phyloP scores from a whole-genome alignment of 2,329 filamentous ascomycete species.

The Bimuria novae-zelandiae region DNA sequence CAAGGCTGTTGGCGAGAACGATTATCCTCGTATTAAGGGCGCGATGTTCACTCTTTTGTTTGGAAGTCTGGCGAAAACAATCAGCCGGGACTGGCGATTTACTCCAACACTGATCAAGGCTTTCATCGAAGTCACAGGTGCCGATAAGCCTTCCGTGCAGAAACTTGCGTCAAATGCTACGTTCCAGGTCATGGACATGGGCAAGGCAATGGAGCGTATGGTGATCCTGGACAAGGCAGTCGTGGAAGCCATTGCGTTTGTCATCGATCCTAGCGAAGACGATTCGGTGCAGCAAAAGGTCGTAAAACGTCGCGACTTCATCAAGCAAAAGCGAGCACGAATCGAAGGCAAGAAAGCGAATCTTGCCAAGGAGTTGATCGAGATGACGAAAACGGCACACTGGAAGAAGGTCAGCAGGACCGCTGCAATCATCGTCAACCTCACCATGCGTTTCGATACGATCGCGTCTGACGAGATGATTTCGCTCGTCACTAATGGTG shows the following conservation, averaged over 20 bases:
- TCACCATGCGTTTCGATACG: slow-evolving; percentile 88
- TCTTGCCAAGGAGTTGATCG: slow-evolving; percentile 80
- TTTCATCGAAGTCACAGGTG: slow-evolving; percentile 86
- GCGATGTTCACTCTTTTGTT: slow-evolving; percentile 89
- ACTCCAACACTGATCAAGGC: slow-evolving; percentile 86
- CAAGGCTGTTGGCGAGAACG: slow-evolving; percentile 75
- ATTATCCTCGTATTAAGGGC: slow-evolving; percentile 93
- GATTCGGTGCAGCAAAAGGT: slow-evolving; percentile 67
- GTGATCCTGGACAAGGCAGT: slow-evolving; percentile 76
- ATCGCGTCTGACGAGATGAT: slow-evolving; percentile 82
- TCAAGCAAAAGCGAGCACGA: slow-evolving; percentile 72
- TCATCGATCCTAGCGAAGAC: slow-evolving; percentile 39
- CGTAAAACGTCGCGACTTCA: slow-evolving; percentile 70
- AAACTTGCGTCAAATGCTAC: slow-evolving; percentile 80
- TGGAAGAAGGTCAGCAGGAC: slow-evolving; percentile 96
- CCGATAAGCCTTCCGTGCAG: slow-evolving; percentile 94
- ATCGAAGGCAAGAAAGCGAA: slow-evolving; percentile 85
- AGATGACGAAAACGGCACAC: slow-evolving; percentile 77
- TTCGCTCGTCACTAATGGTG: slow-evolving; percentile 78
- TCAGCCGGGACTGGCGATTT: slow-evolving; percentile 92
- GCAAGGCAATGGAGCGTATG: slow-evolving; percentile 83
- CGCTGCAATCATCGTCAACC: slow-evolving; percentile 85
- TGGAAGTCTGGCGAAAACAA: slow-evolving; percentile 83
- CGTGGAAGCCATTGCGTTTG: slow-evolving; percentile 65
- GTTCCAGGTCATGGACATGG: slow-evolving; percentile 89